A percentile compares a stretch with the other conserved stretches of the same genome.
phyloP scores from a whole-genome alignment of 2,329 filamentous ascomycete genomes.

The Neonectria coccinea region DNA sequence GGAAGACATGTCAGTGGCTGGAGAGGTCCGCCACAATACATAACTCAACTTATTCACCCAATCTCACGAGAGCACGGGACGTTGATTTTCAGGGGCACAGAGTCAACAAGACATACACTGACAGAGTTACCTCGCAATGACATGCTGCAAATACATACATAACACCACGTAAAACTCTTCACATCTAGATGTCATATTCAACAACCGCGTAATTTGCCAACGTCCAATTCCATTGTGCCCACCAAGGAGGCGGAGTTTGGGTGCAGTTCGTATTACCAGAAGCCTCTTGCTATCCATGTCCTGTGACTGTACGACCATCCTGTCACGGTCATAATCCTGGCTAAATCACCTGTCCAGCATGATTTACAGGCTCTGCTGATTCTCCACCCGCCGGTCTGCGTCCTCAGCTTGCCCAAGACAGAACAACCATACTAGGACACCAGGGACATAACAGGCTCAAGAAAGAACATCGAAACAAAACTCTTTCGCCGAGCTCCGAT shows the following conservation, averaged over 20 bases:
- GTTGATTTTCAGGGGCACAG: conserved; percentile 9
- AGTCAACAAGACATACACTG: neutral
- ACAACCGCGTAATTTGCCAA: neutral
- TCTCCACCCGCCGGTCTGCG: conserved; percentile 11
- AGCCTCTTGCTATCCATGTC: conserved; percentile 16
- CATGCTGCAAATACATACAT: neutral
- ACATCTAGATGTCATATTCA: neutral
- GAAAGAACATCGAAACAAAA: neutral
- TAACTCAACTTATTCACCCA: neutral
- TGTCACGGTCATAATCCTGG: neutral
- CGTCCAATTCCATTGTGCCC: conserved; percentile 15
- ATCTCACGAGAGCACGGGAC: conserved; percentile 14
- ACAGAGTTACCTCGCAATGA: neutral
- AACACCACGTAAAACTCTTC: neutral
- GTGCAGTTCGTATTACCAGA: conserved; percentile 7
- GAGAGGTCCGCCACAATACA: conserved; percentile 1
- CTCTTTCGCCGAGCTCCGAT: neutral
- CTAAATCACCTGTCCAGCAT: conserved; percentile 1
- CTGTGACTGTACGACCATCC: neutral
- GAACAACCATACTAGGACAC: neutral
- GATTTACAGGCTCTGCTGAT: conserved; percentile 1
- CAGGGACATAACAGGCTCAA: neutral
- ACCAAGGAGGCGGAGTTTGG: conserved; percentile 21
- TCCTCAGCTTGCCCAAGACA: conserved; percentile 2
- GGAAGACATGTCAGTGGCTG: conserved; percentile 2